A percentile compares a stretch with the other conserved stretches of the same genome.
Conservation (phyloP, 257 asterid species). For the Lavandula angustifolia region DNA sequence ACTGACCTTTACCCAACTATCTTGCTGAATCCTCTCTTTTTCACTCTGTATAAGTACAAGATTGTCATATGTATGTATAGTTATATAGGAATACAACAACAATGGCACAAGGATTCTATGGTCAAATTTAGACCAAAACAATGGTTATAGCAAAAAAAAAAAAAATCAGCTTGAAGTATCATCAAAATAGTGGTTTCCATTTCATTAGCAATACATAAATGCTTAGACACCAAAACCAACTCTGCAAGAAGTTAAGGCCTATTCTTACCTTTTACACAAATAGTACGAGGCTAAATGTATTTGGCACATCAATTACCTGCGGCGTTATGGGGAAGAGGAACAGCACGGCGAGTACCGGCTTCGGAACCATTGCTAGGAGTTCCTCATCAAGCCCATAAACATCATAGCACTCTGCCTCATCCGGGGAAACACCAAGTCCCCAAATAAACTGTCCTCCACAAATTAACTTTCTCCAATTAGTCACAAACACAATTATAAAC, state of each 20-base stretch:
- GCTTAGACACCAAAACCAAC: not conserved
- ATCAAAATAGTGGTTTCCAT: not conserved
- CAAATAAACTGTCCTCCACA: conserved; percentile 68
- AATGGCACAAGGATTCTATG: conserved; percentile 5
- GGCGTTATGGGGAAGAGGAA: conserved; percentile 81
- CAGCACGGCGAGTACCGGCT: conserved; percentile 89
- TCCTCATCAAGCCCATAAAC: conserved; percentile 95
- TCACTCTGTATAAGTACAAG: conserved; percentile 62
- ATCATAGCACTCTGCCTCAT: conserved; percentile 85
- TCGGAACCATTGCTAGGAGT: conserved; percentile 90
- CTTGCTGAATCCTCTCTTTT: conserved; percentile 76
- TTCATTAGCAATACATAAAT: not conserved
- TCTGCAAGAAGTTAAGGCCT: not conserved
- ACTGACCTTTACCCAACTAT: conserved; percentile 59
- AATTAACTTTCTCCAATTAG: not conserved
- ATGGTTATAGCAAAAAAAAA: not conserved
- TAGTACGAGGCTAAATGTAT: no score
- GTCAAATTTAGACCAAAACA: conserved; percentile 10
- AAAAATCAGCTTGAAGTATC: not conserved
- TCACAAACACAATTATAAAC: conserved; percentile 9
- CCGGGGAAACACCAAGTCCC: conserved; percentile 84
- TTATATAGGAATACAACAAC: conserved; percentile 21
- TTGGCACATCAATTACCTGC: conserved; percentile 45
- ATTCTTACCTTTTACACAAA: not conserved
- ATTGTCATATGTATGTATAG: conserved; percentile 22